Conservation (phyloP, 2,329 filamentous ascomycete species). For the Akanthomyces lecanii region DNA sequence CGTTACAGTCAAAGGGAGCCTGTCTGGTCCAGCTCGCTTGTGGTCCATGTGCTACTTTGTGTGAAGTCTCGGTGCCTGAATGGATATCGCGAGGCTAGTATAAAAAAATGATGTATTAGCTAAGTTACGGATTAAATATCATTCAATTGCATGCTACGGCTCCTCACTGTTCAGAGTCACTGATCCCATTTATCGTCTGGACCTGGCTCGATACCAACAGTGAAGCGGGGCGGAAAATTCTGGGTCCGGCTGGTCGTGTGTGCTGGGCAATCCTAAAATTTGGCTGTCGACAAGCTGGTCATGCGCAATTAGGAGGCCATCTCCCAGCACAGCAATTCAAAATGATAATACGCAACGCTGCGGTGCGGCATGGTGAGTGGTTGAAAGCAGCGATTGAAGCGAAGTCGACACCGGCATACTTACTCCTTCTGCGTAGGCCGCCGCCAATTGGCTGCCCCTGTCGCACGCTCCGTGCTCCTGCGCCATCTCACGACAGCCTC, state of each 20-base stretch:
- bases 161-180: no score
- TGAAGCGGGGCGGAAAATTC: constrained; percentile 19
- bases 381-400: background rate
- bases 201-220: background rate
- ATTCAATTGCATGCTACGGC: no score
- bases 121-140: no score
- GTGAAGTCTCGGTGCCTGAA: no score
- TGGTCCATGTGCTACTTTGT: no score
- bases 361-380: constrained; percentile 50
- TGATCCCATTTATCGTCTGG: no score
- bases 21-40: background rate
- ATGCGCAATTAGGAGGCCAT: constrained; percentile 4
- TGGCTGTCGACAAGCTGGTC: background rate
- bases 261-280: constrained; percentile 14
- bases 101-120: no score
- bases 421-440: constrained; percentile 39
- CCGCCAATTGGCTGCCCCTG: constrained; percentile 45
- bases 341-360: constrained; percentile 55
- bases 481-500: constrained; percentile 32
- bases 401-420: constrained; percentile 13
- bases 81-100: no score
- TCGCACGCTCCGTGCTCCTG: constrained; percentile 31
- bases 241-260: constrained; percentile 10
- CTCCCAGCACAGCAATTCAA: constrained; percentile 20
- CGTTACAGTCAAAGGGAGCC: background rate